Evolutionary conservation across 176 grass and related monocot species (phyloP).

Genomic region (Cenchrus purpureus): DNA sequence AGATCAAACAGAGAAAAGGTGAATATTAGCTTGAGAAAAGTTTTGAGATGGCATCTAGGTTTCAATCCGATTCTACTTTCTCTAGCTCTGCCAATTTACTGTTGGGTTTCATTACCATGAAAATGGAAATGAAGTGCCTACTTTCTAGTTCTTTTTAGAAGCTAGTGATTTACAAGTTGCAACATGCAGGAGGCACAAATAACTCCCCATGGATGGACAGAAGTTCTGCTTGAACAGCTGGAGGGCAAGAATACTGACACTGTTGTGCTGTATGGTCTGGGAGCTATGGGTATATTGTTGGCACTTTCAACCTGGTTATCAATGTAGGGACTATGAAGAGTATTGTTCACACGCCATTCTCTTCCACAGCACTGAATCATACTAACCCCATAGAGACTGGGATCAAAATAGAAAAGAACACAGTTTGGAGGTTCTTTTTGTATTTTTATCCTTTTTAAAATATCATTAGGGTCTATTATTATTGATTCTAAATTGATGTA

Average conservation of each 20-base stretch:
- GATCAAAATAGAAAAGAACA: constrained; percentile 6
- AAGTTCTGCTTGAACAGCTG: constrained; percentile 56
- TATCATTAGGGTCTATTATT: not conserved
- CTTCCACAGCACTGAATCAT: constrained; percentile 31
- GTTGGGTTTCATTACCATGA: not conserved
- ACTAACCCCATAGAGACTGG: not conserved
- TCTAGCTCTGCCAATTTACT: not conserved
- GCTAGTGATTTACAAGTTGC: constrained; percentile 51
- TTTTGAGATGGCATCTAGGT: constrained; percentile 11
- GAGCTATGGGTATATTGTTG: constrained; percentile 75
- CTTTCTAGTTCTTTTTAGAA: constrained; percentile 23
- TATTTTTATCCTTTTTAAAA: not conserved
- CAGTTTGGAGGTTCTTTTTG: constrained; percentile 17
- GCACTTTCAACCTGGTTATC: constrained; percentile 84
- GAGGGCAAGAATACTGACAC: constrained; percentile 67
- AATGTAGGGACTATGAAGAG: constrained; percentile 47
- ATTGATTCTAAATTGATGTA: constrained; percentile 20
- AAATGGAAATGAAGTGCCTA: not conserved
- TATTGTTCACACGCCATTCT: constrained; percentile 6
- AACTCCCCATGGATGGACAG: constrained; percentile 63
- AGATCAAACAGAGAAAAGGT: constrained; percentile 49
- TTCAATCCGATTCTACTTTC: not conserved
- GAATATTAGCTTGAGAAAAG: constrained; percentile 49
- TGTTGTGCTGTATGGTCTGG: constrained; percentile 75
- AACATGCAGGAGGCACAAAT: constrained; percentile 59